Conservation (phyloP, 2,329 filamentous ascomycete genomes). For the Trichoderma sp. region DNA sequence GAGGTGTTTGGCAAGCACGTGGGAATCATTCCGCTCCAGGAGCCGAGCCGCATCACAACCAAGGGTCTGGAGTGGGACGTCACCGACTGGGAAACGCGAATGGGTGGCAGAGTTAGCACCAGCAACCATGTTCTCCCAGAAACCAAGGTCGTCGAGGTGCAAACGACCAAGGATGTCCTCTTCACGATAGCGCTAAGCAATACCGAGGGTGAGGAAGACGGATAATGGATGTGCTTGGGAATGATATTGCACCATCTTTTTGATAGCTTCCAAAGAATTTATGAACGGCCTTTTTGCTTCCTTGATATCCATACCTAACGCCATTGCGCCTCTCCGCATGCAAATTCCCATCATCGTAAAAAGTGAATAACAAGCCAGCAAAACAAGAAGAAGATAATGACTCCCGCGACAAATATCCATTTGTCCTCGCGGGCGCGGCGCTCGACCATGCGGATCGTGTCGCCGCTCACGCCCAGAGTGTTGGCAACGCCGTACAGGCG, state of each 20-base stretch:
- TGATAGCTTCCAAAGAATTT: slow-evolving; percentile 5
- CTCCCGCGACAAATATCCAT: slow-evolving; percentile 93
- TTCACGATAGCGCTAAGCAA: slow-evolving; percentile 70
- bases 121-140: slow-evolving; percentile 72
- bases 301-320: slow-evolving; percentile 7
- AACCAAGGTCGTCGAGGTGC: slow-evolving; percentile 61
- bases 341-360: slow-evolving; percentile 52
- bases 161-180: slow-evolving; percentile 64
- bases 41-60: slow-evolving; percentile 76
- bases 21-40: slow-evolving; percentile 82
- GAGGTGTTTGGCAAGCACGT: slow-evolving; percentile 73
- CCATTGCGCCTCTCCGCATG: slow-evolving; percentile 24
- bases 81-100: slow-evolving; percentile 72
- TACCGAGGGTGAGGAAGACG: slow-evolving; percentile 39
- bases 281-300: slow-evolving; percentile 16
- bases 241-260: not conserved
- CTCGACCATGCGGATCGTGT: slow-evolving; percentile 97
- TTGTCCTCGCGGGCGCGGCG: slow-evolving; percentile 90
- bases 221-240: slow-evolving; percentile 23
- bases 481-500: slow-evolving; percentile 90
- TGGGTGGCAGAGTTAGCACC: slow-evolving; percentile 74
- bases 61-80: slow-evolving; percentile 91
- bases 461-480: slow-evolving; percentile 87
- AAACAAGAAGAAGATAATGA: slow-evolving; percentile 83
- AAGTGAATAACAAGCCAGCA: slow-evolving; percentile 90